These are phyloP conservation scores for Monilinia laxa DNA, from an alignment of 2,329 filamentous ascomycete species.

Conservation along the genomic window DNA sequence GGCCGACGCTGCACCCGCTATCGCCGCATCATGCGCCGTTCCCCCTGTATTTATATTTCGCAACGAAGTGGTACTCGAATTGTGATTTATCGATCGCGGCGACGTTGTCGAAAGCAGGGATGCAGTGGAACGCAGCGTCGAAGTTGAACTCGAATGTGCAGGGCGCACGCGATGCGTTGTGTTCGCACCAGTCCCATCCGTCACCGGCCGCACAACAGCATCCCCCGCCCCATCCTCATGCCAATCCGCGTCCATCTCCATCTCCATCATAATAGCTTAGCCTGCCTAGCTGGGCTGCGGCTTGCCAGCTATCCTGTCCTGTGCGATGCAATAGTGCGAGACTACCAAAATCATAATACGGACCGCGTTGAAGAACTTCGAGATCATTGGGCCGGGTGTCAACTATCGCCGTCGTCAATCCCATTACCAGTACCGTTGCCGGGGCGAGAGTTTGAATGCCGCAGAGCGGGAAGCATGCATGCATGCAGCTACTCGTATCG, in stretches of 20 bases:
- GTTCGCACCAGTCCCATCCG: neutral
- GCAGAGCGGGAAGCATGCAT: neutral
- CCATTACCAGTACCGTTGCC: neutral
- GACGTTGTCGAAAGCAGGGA: neutral
- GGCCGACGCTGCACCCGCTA: slow-evolving; percentile 12
- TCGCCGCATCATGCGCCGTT: slow-evolving; percentile 8
- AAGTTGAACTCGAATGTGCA: neutral
- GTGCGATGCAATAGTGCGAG: neutral
- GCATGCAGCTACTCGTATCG: neutral
- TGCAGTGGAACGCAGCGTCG: neutral
- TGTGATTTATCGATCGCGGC: neutral
- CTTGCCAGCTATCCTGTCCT: neutral
- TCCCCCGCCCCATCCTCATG: neutral
- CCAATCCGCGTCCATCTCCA: neutral
- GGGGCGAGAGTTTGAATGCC: neutral
- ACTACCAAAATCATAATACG: too few relatives aligned
- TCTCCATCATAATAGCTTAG: neutral
- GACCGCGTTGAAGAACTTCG: neutral
- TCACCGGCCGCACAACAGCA: neutral
- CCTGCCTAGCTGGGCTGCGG: neutral
- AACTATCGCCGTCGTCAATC: neutral
- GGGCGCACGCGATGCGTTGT: neutral
- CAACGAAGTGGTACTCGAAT: slow-evolving; percentile 3
- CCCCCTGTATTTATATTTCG: slow-evolving; percentile 9
- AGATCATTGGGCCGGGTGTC: slow-evolving; percentile 1